Percentiles rank a stretch among this genome's conserved stretches.
These are phyloP conservation scores for Elaeagnus macrophylla DNA, from an alignment of 306 rosid species.

Conservation along the genomic window DNA sequence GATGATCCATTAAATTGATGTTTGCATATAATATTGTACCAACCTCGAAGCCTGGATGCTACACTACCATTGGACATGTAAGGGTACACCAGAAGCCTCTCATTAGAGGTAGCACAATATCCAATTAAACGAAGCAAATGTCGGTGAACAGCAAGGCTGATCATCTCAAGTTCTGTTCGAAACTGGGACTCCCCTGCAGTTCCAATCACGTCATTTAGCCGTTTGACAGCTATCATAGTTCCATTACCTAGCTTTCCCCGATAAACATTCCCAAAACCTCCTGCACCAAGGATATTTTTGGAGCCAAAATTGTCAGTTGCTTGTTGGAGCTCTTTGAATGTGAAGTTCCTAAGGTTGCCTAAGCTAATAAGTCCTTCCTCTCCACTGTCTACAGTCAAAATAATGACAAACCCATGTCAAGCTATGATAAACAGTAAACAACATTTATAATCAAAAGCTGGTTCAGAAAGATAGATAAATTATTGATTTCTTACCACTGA, in stretches of 20 bases:
- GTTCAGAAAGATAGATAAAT: slow-evolving; percentile 9
- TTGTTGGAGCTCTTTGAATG: slow-evolving; percentile 74
- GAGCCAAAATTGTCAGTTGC: slow-evolving; percentile 76
- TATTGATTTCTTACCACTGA: slow-evolving; percentile 43
- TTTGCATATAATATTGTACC: slow-evolving; percentile 1
- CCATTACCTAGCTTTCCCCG: slow-evolving; percentile 82
- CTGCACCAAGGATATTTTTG: slow-evolving; percentile 83
- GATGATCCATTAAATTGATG: neutral
- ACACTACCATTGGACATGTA: slow-evolving; percentile 96
- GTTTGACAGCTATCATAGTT: slow-evolving; percentile 82
- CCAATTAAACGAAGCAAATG: slow-evolving; percentile 80
- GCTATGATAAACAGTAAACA: neutral
- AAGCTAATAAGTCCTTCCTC: slow-evolving; percentile 72
- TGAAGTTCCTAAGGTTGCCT: slow-evolving; percentile 77
- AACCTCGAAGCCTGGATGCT: slow-evolving; percentile 89
- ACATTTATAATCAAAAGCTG: neutral
- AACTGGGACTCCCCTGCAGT: slow-evolving; percentile 87
- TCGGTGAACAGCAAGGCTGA: slow-evolving; percentile 92
- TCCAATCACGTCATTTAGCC: slow-evolving; percentile 81
- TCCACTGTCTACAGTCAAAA: slow-evolving; percentile 41
- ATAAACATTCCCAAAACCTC: slow-evolving; percentile 94
- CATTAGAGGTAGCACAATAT: slow-evolving; percentile 70
- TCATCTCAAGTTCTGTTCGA: slow-evolving; percentile 92
- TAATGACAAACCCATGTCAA: neutral
- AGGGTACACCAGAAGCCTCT: slow-evolving; percentile 89